These are phyloP conservation scores for Oropetium thomaeum DNA, from an alignment of 176 grass and related monocot genomes.

Conservation along the genomic window DNA sequence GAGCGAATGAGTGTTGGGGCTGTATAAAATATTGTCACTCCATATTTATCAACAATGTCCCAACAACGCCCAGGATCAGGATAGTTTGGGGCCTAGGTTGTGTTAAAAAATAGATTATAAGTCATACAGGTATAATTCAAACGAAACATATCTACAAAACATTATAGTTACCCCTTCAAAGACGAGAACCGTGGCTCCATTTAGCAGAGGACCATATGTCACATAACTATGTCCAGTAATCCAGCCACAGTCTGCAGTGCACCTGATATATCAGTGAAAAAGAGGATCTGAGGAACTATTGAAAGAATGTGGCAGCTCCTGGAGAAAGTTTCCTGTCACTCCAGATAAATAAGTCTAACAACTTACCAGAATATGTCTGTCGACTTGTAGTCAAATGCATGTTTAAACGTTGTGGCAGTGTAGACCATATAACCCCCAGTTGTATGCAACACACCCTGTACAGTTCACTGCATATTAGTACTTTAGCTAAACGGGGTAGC, in stretches of 20 bases:
- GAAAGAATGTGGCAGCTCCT: conserved; percentile 29
- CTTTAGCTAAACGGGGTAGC: neutral
- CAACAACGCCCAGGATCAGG: conserved; percentile 86
- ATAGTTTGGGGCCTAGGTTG: conserved; percentile 85
- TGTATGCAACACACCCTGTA: conserved; percentile 94
- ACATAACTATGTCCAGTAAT: conserved; percentile 99
- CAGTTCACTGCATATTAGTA: conserved; percentile 28
- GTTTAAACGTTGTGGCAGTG: conserved; percentile 91
- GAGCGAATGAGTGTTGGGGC: conserved; percentile 93
- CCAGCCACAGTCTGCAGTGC: conserved; percentile 99
- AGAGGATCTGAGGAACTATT: conserved; percentile 14
- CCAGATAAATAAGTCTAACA: conserved; percentile 1
- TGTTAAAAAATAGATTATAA: conserved; percentile 22
- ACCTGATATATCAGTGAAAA: conserved; percentile 62
- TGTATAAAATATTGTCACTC: conserved; percentile 97
- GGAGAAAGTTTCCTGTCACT: conserved; percentile 4
- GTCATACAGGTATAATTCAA: conserved; percentile 4
- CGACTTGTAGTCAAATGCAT: conserved; percentile 96
- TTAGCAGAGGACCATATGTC: conserved; percentile 91
- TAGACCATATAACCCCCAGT: conserved; percentile 98
- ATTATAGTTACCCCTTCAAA: conserved; percentile 85
- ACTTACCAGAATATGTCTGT: conserved; percentile 90
- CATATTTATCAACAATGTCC: conserved; percentile 96
- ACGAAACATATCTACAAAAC: neutral
- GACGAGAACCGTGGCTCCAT: conserved; percentile 85